Evolutionary conservation across 2,329 filamentous ascomycete species (phyloP).

Genomic region (Chrysoporthe austroafricana): DNA sequence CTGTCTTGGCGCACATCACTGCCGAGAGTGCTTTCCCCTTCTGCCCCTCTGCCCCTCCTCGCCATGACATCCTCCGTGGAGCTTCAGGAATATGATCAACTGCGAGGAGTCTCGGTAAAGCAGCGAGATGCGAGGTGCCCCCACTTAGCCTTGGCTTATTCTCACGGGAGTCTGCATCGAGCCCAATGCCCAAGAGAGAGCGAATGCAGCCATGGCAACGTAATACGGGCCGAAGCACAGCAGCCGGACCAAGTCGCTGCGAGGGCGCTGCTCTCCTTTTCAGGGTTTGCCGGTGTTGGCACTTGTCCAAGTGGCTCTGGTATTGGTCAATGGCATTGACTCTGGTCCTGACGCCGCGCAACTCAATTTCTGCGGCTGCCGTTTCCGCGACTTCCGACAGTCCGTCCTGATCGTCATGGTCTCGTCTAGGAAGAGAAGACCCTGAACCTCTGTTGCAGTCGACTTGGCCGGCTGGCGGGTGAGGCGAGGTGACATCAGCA

Average conservation of each 20-base stretch:
- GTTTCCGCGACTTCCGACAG: conserved; percentile 6
- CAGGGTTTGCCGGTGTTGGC: neutral
- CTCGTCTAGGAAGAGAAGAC: neutral
- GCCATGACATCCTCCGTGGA: conserved; percentile 2
- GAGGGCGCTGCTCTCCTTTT: neutral
- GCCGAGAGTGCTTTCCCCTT: neutral
- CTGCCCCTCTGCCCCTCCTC: neutral
- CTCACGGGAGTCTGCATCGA: conserved; percentile 1
- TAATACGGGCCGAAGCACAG: conserved; percentile 1
- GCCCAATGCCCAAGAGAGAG: neutral
- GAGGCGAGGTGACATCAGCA: neutral
- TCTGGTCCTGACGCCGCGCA: neutral
- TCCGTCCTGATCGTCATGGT: neutral
- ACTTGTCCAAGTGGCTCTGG: neutral
- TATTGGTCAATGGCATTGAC: neutral
- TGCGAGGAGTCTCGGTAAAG: neutral
- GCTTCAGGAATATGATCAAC: neutral
- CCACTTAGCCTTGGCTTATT: neutral
- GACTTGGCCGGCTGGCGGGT: too few species aligned
- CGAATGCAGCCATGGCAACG: conserved; percentile 1
- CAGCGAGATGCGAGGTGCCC: neutral
- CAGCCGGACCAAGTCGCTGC: neutral
- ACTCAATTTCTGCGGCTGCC: neutral
- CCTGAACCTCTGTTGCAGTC: too few species aligned
- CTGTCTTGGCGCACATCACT: neutral